Conservation (phyloP, 305 asterid species). For the Andrographis paniculata region DNA sequence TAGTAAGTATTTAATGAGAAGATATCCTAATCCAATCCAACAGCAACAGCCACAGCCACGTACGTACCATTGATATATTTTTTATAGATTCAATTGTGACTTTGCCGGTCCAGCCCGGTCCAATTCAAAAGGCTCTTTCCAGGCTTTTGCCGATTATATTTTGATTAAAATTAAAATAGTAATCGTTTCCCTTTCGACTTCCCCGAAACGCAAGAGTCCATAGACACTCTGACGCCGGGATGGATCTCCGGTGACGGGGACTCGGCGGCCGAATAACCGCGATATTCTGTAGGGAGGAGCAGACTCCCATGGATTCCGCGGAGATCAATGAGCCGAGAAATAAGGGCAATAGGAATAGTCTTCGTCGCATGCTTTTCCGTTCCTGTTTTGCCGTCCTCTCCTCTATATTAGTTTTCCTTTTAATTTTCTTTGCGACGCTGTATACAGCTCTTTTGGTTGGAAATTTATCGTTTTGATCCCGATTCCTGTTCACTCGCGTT, state of each 20-base stretch:
- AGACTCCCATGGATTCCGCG: slow-evolving; percentile 43
- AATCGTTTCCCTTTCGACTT: too few species aligned
- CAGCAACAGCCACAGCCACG: too few species aligned
- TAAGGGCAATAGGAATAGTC: slow-evolving; percentile 14
- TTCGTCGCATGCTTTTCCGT: slow-evolving; percentile 29
- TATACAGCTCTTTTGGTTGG: slow-evolving; percentile 52
- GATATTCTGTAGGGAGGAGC: background rate
- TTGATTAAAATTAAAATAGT: too few species aligned
- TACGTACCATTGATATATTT: too few species aligned
- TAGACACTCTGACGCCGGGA: slow-evolving; percentile 45
- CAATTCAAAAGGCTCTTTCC: too few species aligned
- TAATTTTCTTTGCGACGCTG: slow-evolving; percentile 42
- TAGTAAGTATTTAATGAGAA: too few species aligned
- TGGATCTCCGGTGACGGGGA: slow-evolving; percentile 43
- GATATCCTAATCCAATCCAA: too few species aligned
- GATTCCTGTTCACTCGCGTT: slow-evolving; percentile 65
- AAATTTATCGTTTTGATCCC: slow-evolving; percentile 62
- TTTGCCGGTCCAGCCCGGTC: too few species aligned
- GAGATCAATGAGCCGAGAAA: slow-evolving; percentile 27
- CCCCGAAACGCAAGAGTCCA: background rate
- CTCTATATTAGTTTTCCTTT: slow-evolving; percentile 29
- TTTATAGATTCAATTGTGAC: too few species aligned
- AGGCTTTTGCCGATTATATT: too few species aligned
- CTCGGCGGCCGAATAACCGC: too few species aligned
- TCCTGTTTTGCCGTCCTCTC: slow-evolving; percentile 30